A percentile compares a stretch with the other conserved stretches of the same genome.
These are phyloP conservation scores for Mucor lusitanicus DNA, from an alignment of 371 early-diverging fungal species.

Conservation along the genomic window DNA sequence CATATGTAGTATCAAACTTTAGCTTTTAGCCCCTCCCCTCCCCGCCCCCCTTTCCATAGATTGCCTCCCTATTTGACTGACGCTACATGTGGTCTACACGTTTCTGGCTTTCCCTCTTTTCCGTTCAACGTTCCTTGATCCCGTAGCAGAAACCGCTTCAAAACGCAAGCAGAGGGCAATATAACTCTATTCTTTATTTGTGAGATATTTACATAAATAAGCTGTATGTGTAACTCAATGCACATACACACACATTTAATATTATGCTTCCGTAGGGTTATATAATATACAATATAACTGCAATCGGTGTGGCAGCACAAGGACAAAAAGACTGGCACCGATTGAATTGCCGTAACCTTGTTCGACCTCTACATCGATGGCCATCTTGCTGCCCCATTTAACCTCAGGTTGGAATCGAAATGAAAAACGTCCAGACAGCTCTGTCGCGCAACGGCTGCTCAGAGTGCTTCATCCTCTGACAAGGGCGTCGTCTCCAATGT, in stretches of 20 bases:
- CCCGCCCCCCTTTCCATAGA: background rate
- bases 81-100: conserved; percentile 13
- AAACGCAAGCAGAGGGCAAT: background rate
- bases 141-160: conserved; percentile 3
- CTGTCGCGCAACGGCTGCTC: background rate
- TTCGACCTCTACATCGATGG: background rate
- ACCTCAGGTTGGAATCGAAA: background rate
- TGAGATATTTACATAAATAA: conserved; percentile 12
- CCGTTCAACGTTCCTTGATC: background rate
- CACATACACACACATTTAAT: background rate
- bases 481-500: background rate
- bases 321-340: background rate
- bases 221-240: conserved; percentile 13
- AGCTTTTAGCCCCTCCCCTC: background rate
- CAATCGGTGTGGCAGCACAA: background rate
- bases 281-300: background rate
- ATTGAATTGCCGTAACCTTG: conserved; percentile 5
- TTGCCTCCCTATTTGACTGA: background rate
- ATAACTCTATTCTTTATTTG: conserved; percentile 1
- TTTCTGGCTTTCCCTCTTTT: background rate
- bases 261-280: background rate
- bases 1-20: background rate
- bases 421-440: background rate
- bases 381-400: background rate
- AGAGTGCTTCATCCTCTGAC: background rate